Conservation (phyloP, 306 rosid genomes). For the Vigna radiata region DNA sequence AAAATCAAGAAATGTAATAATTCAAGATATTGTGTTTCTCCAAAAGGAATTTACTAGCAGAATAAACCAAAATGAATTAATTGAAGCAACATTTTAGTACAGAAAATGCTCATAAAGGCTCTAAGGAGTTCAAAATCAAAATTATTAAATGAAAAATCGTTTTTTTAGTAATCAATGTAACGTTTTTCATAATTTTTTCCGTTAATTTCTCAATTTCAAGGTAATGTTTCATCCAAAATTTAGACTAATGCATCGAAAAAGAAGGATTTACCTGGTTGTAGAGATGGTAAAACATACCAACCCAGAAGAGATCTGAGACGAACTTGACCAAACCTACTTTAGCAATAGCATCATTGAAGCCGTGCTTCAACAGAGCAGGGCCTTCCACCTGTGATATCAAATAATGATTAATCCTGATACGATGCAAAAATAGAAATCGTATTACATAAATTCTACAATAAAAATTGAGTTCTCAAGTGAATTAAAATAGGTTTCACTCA, state of each 20-base stretch:
- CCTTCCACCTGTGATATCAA: slow-evolving; percentile 73
- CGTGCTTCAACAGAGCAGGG: slow-evolving; percentile 75
- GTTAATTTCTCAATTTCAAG: background rate
- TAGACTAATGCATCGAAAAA: background rate
- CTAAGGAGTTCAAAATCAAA: background rate
- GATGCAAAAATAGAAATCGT: background rate
- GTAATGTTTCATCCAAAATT: slow-evolving; percentile 16
- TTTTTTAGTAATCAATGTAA: background rate
- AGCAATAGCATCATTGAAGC: slow-evolving; percentile 85
- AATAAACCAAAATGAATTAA: slow-evolving; percentile 3
- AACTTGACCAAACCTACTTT: slow-evolving; percentile 89
- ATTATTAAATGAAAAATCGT: background rate
- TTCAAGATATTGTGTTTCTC: background rate
- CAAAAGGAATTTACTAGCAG: background rate
- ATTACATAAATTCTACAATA: slow-evolving; percentile 17
- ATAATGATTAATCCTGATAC: slow-evolving; percentile 29
- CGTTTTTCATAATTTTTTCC: background rate
- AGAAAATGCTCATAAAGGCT: background rate
- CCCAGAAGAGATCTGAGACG: slow-evolving; percentile 87
- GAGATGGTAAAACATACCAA: slow-evolving; percentile 95
- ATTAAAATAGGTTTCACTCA: slow-evolving; percentile 55
- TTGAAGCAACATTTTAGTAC: background rate
- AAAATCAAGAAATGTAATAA: too few relatives aligned
- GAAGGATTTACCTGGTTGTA: slow-evolving; percentile 81
- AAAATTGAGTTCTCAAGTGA: background rate